These are phyloP conservation scores for Leishmania gerbilli DNA, from an alignment of 208 protist species.

Conservation along the genomic window DNA sequence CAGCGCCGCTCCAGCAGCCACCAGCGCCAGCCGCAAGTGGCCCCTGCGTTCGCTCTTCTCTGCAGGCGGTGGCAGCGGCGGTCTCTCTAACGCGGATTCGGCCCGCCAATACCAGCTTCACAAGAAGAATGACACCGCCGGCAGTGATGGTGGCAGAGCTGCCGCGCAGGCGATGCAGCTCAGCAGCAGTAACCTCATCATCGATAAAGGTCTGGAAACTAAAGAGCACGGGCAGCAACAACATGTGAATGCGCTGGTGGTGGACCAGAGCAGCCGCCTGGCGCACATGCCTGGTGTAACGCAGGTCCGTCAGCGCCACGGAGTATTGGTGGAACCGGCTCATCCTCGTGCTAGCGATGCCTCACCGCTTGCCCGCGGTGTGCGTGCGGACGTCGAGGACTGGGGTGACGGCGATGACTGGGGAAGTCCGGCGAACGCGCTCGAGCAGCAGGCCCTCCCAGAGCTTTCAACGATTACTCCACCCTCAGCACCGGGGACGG, in stretches of 20 bases:
- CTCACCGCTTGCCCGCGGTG: neutral
- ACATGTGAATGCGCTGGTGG: neutral
- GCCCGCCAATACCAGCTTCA: conserved; percentile 16
- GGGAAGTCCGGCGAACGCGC: neutral
- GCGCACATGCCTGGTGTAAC: conserved; percentile 4
- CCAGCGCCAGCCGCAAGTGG: conserved; percentile 2
- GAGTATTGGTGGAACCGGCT: neutral
- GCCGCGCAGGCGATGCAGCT: neutral
- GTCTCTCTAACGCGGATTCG: neutral
- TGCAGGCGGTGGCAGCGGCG: neutral
- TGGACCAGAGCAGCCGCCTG: neutral
- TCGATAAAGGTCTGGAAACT: neutral
- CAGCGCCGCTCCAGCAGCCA: neutral
- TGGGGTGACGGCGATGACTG: neutral
- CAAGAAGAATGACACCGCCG: conserved; percentile 23
- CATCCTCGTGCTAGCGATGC: neutral
- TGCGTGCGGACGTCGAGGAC: neutral
- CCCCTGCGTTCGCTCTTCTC: conserved; percentile 10
- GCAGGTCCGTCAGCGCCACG: conserved; percentile 23
- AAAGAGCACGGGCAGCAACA: neutral
- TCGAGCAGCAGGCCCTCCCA: neutral
- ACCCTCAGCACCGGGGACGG: neutral
- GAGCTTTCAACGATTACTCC: neutral
- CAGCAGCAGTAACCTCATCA: neutral
- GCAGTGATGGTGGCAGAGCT: conserved; percentile 1